phyloP scores from a whole-genome alignment of 768 basidiomycete species.

The Sarcodon aspratus region DNA sequence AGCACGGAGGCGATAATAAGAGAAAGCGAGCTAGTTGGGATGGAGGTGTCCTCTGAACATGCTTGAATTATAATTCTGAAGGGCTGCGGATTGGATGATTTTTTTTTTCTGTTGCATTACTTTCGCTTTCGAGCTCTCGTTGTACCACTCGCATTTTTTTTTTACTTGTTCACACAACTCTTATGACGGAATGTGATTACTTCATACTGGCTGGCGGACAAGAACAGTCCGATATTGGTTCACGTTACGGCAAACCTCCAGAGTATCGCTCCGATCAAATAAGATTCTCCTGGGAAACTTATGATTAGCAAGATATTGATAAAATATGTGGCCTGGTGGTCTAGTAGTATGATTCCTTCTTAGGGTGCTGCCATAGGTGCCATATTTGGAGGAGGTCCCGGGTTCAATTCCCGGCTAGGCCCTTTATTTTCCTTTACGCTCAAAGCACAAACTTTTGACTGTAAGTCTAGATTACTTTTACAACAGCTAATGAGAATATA shows the following conservation, averaged over 20 bases:
- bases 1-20: constrained; percentile 39
- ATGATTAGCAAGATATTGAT: no score
- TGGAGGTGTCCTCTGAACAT: constrained; percentile 21
- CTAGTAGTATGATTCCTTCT: constrained; percentile 61
- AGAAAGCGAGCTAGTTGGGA: constrained; percentile 50
- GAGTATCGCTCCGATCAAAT: no score
- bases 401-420: constrained; percentile 84
- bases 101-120: not conserved
- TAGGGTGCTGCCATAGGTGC: constrained; percentile 22
- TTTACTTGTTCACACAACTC: not conserved
- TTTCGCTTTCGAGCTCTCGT: not conserved
- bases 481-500: no score
- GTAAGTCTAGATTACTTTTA: no score
- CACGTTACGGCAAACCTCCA: no score
- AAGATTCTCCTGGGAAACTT: no score
- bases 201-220: no score
- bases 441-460: no score
- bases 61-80: not conserved
- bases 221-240: no score
- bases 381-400: constrained; percentile 64
- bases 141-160: constrained; percentile 1
- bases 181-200: no score
- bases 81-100: not conserved
- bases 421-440: constrained; percentile 14
- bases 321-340: constrained; percentile 34